Evolutionary conservation across 2,329 filamentous ascomycete species (phyloP), one percentile per base, ranked within the genome.

Genomic region (Aspergillus ibericus): DNA sequence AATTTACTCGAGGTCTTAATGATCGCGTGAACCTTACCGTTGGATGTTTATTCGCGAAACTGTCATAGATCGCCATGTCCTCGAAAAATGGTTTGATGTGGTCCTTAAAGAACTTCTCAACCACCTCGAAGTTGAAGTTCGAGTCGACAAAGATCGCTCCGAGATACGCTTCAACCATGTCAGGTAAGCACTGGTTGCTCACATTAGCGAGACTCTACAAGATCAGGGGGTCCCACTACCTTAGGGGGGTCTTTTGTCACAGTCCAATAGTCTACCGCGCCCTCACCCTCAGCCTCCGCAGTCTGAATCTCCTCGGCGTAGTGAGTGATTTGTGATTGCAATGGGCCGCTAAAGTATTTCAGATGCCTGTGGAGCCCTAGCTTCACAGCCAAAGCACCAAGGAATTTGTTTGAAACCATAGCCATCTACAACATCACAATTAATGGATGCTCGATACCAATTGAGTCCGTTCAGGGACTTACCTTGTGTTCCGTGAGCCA

Each of bases 341-440:
- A 59, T 0, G 75, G 65, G 13, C 58, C 70, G 57, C 72, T 78
- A 61, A 75, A 75, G 63, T 73, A 77, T 68, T 81, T 83, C 15
- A 98, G 77, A 70, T 93, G 88, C 50, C 81, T 84, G 70, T 97
- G 87, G 56, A 98, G 88, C 0, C 85, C 88, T 0, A 98, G 83
- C 49, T 85, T 83, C 3, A 96, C 91, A 59, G 89, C 89, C 3
- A 98, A 80, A 16, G 88, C 91, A 1, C 90, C 92, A 1, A 97
- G 82, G 70, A 98, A 99, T 60, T 93, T 92, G 77, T 99, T 99
- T 54, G 91, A 95, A 0, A 95, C 93, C 91, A 99, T 97, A n/a
- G 93, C 92, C 88, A 96, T 97, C 78, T 81, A 59, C 35, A 48
- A 18, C 42, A n/a, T 34, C 53, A 7, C 27, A 25, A 20, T 68